Base-by-base conservation (phyloP, 345 rosid species). In the Arabidopsis suecica region DNA sequence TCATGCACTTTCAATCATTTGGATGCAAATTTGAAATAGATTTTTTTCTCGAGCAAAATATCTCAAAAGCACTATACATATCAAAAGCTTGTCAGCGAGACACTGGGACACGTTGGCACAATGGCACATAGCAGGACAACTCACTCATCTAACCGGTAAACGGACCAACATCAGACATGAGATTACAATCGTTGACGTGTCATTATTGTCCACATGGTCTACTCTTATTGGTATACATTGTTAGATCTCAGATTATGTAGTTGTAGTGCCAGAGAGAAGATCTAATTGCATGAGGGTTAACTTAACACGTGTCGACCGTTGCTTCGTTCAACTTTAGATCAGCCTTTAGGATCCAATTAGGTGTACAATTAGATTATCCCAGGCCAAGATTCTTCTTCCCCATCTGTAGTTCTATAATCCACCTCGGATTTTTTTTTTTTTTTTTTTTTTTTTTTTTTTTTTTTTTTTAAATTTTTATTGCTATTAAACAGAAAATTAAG, bases 241-340 rank as follows among this genome's bases (percentile, higher is more conserved):
- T 42, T 68, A 68, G 23, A 59, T 75, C 55, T 59, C 61, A 75
- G 79, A 75, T 75, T 75, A 59, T 68, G 68, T 67, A 49, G 79
- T 56, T 68, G 56, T 30, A 67, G 32, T 48, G 22, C 33, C 73
- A 61, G 5, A n/a, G 42, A 65, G 57, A 53, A 75, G 64, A 75
- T 68, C 62, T 51, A 37, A 50, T 33, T 36, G 55, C 74, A 20
- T 49, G 25, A 40, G 3, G 3, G 0, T 22, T 50, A 67, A 60
- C 53, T 14, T 50, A 67, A 68, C 74, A 75, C 74, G 55, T 75
- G 79, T 75, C 63, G 0, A 42, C 38, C 40, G 6, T 14, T 48
- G 12, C 14, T 74, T 47, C 53, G 66, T 37, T 13, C 10, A 28
- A 57, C 42, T 65, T 45, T 28, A 59, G 54, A 50, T 68, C 34